Evolutionary conservation across 371 early-diverging fungal species (phyloP).

Genomic region (Capniomyces stellatus): DNA sequence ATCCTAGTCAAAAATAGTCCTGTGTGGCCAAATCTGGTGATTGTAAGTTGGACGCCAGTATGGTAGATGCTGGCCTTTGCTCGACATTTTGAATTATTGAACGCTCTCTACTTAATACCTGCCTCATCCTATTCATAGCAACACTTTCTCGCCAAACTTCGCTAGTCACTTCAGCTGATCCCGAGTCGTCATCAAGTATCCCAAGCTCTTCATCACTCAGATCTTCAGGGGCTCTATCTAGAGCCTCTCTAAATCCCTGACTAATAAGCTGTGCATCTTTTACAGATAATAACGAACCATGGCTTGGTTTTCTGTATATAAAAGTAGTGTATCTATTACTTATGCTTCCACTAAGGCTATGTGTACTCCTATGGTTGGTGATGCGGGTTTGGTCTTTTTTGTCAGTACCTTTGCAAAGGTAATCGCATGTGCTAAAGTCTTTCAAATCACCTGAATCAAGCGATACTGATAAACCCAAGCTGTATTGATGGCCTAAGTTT

Average conservation of each 20-base stretch:
- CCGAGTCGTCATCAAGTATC: not conserved
- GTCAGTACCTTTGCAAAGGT: no score
- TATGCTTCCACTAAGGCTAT: no score
- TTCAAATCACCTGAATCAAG: no score
- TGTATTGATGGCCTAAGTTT: no score
- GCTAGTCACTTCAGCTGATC: no score
- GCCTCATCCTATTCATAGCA: not conserved
- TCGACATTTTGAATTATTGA: not conserved
- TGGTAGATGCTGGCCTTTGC: not conserved
- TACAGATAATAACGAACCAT: not conserved
- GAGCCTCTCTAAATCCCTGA: not conserved
- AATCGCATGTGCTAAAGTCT: no score
- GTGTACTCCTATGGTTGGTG: no score
- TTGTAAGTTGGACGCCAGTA: not conserved
- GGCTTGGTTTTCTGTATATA: not conserved
- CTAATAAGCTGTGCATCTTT: conserved; percentile 1
- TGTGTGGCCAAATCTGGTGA: no score
- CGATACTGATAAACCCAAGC: no score
- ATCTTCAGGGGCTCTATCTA: not conserved
- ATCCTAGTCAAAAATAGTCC: no score
- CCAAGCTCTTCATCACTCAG: not conserved
- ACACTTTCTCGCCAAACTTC: conserved; percentile 1
- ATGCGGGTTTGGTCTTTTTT: no score
- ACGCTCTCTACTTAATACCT: not conserved
- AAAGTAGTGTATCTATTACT: no score